Conservation (phyloP, 306 rosid species). For the Vicia sativa region DNA sequence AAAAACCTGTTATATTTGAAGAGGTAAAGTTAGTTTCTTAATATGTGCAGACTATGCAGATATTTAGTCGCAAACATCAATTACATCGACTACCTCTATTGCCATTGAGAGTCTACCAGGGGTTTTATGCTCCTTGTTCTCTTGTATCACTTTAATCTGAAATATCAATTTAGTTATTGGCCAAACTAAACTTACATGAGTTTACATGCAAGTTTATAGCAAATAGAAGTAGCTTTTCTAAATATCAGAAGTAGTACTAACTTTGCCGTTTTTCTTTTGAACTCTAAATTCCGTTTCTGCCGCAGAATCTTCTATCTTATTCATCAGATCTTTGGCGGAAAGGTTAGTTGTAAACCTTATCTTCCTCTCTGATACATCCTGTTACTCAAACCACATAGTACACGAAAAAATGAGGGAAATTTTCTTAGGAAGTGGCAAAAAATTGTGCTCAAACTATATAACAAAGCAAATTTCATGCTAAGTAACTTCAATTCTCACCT, state of each 20-base stretch:
- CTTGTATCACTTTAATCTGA: slow-evolving; percentile 77
- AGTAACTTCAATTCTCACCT: slow-evolving; percentile 54
- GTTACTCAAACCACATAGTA: slow-evolving; percentile 29
- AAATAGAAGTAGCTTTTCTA: slow-evolving; percentile 8
- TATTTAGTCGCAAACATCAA: slow-evolving; percentile 1
- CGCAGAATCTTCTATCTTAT: slow-evolving; percentile 69
- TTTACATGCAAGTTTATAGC: slow-evolving; percentile 20
- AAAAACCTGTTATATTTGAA: slow-evolving; percentile 58
- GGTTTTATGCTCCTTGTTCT: slow-evolving; percentile 53
- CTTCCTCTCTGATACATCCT: slow-evolving; percentile 93
- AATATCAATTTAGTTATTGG: slow-evolving; percentile 28
- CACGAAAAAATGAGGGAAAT: neutral
- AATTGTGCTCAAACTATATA: neutral
- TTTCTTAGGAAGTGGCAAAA: neutral
- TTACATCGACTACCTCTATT: slow-evolving; percentile 62
- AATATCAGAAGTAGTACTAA: slow-evolving; percentile 39
- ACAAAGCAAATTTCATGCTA: neutral
- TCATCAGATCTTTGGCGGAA: slow-evolving; percentile 64
- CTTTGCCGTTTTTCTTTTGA: slow-evolving; percentile 84
- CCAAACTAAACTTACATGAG: neutral
- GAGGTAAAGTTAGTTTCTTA: slow-evolving; percentile 12
- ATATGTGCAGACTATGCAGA: slow-evolving; percentile 3
- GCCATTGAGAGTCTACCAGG: slow-evolving; percentile 62
- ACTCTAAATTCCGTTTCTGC: slow-evolving; percentile 77
- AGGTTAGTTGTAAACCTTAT: slow-evolving; percentile 85